phyloP scores from a whole-genome alignment of 2,329 filamentous ascomycete species.

The Grosmannia clavigera region DNA sequence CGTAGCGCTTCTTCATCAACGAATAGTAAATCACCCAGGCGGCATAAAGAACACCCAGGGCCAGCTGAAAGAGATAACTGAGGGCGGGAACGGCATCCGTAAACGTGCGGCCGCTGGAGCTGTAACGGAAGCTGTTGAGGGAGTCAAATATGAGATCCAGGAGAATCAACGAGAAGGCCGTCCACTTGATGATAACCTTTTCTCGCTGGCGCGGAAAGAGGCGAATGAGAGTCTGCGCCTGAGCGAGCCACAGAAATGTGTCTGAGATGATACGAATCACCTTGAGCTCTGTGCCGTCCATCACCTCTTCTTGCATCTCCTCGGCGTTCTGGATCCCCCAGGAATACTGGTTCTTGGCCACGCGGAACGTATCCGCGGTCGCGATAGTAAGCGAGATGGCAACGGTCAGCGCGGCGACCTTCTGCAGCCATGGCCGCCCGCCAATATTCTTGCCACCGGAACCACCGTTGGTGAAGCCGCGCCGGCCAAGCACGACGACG shows the following conservation, averaged over 20 bases:
- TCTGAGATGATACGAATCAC: slow-evolving; percentile 88
- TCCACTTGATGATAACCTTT: slow-evolving; percentile 98
- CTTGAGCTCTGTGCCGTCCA: slow-evolving; percentile 75
- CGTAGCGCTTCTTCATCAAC: slow-evolving; percentile 80
- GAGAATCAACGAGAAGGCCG: slow-evolving; percentile 84
- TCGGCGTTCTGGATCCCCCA: slow-evolving; percentile 69
- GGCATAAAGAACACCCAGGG: slow-evolving; percentile 76
- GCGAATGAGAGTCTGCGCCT: slow-evolving; percentile 91
- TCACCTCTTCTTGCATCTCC: slow-evolving; percentile 63
- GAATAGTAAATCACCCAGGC: slow-evolving; percentile 92
- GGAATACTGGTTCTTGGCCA: slow-evolving; percentile 71
- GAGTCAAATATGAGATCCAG: slow-evolving; percentile 85
- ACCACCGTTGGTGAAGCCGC: slow-evolving; percentile 76
- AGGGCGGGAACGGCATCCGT: slow-evolving; percentile 83
- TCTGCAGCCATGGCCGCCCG: slow-evolving; percentile 87
- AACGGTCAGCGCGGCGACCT: slow-evolving; percentile 60
- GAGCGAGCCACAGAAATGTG: slow-evolving; percentile 92
- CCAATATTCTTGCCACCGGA: slow-evolving; percentile 73
- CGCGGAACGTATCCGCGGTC: slow-evolving; percentile 78
- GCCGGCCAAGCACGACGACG: slow-evolving; percentile 64
- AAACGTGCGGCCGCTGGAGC: slow-evolving; percentile 49
- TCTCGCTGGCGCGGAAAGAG: slow-evolving; percentile 93
- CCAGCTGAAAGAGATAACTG: slow-evolving; percentile 80
- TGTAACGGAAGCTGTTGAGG: slow-evolving; percentile 69
- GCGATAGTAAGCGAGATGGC: slow-evolving; percentile 86